Base-by-base conservation (phyloP, 192 early-diverging fungal species). In the Chytriomyces sp. region DNA sequence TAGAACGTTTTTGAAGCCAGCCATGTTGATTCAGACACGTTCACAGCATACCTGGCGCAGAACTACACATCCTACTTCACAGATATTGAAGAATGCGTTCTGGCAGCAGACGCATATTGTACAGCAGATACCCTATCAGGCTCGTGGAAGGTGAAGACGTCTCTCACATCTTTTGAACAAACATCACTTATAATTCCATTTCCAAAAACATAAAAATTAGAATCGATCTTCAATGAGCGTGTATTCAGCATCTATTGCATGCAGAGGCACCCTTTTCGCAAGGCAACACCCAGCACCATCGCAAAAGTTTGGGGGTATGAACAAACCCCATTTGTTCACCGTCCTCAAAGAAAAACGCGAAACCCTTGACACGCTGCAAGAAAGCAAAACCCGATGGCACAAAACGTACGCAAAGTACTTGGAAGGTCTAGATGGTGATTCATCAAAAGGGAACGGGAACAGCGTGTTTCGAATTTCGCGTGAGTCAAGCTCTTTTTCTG, bases 61-160 rank as follows among this genome's bases (percentile, higher is more conserved):
- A 86, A 86, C 70, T 86, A 76, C 66, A 67, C 75, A 46, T 45
- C 26, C 11, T 78, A 59, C 45, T 82, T 79, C 45, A 57, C 49
- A 2, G 82, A 82, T 28, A 78, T 83, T 57, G 82, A 83, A 28
- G 85, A 86, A 70, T 61, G 82, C 28, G 72, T 69, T 4, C 46
- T 45, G 26, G 80, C 85, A 6, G 46, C 64, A 8, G 50, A 81
- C 7, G 71, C 57, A 28, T 72, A 82, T 43, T 72, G 78, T 43
- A n/a, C 44, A n/a, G 63, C 78, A 23, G 85, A 86, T 72, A 18
- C 63, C 2, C 43, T 83, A 5, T n/a, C 43, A 9, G 82, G 82
- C 23, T 49, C 50, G 6, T 86, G 82, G 82, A 61, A 82, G 72
- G 81, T 82, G 44, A 26, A 53, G 45, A 20, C 24, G 35, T 43